Evolutionary conservation across 2,329 filamentous ascomycete genomes (phyloP).

Genomic region (Trichophyton benhamiae): DNA sequence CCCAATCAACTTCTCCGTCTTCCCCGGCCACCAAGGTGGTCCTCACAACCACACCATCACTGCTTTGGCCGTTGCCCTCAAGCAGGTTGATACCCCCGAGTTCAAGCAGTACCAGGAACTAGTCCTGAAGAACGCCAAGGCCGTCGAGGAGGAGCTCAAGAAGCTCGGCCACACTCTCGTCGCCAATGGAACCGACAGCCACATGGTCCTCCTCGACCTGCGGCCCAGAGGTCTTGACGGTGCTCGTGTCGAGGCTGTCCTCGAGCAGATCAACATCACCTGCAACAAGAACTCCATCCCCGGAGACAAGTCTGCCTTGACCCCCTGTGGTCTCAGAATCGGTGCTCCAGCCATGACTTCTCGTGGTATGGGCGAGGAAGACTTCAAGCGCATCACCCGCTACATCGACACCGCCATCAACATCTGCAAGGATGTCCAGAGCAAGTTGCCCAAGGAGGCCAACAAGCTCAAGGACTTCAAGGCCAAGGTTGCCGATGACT

Average conservation of each 20-base stretch:
- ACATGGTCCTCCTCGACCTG: slow-evolving; percentile 84
- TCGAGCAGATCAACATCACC: slow-evolving; percentile 96
- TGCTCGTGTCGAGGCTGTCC: slow-evolving; percentile 81
- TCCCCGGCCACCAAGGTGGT: slow-evolving; percentile 94
- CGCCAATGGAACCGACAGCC: slow-evolving; percentile 90
- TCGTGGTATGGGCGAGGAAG: slow-evolving; percentile 80
- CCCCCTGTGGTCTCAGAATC: slow-evolving; percentile 87
- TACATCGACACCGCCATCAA: slow-evolving; percentile 88
- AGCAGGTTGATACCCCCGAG: slow-evolving; percentile 78
- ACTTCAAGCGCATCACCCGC: slow-evolving; percentile 77
- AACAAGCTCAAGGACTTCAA: slow-evolving; percentile 99
- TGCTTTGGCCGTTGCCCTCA: slow-evolving; percentile 81
- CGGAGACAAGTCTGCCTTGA: slow-evolving; percentile 92
- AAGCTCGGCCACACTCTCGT: slow-evolving; percentile 68
- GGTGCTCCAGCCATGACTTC: slow-evolving; percentile 96
- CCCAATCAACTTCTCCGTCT: slow-evolving; percentile 92
- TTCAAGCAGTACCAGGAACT: slow-evolving; percentile 88
- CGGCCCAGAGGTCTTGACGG: slow-evolving; percentile 82
- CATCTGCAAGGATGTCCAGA: slow-evolving; percentile 80
- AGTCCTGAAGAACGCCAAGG: slow-evolving; percentile 82
- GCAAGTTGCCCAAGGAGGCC: slow-evolving; percentile 76
- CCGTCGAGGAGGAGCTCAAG: slow-evolving; percentile 66
- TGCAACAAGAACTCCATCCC: slow-evolving; percentile 99
- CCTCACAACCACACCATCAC: slow-evolving; percentile 99
- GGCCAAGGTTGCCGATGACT: slow-evolving; percentile 69